Evolutionary conservation across 805 yeast species (phyloP).

Genomic region (Kuraishia piskuri): DNA sequence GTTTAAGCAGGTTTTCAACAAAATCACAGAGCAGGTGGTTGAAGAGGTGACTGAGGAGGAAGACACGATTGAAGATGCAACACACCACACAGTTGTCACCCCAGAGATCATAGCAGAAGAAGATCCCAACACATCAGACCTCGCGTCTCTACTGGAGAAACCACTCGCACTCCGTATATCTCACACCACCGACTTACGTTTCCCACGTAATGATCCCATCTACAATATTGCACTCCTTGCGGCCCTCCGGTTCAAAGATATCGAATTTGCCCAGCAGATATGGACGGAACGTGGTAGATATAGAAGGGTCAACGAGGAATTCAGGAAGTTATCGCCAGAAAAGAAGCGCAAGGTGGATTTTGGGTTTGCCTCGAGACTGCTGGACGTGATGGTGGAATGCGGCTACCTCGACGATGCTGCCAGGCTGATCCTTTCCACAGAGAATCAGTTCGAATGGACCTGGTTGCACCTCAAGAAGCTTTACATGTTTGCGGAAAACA

Average conservation of each 20-base stretch:
- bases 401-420: conserved; percentile 61
- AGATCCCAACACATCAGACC: background rate
- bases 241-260: conserved; percentile 46
- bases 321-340: conserved; percentile 28
- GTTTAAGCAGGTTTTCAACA: conserved; percentile 16
- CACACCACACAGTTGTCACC: background rate
- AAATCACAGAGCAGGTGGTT: background rate
- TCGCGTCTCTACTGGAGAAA: background rate
- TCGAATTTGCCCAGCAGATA: conserved; percentile 50
- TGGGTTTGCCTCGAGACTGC: conserved; percentile 67
- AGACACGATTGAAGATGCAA: conserved; percentile 9
- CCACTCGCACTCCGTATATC: conserved; percentile 7
- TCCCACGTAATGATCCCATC: conserved; percentile 35
- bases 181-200: conserved; percentile 12
- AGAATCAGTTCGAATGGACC: conserved; percentile 64
- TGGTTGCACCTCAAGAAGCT: conserved; percentile 35
- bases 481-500: conserved; percentile 25
- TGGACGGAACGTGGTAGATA: conserved; percentile 78
- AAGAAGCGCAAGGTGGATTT: conserved; percentile 44
- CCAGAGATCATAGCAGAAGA: background rate
- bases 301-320: conserved; percentile 40
- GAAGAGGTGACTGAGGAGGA: conserved; percentile 7
- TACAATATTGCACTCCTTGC: conserved; percentile 62
- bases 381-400: conserved; percentile 45
- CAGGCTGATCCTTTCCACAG: conserved; percentile 57